These are phyloP conservation scores for Saccharomycopsis phalli DNA, from an alignment of 1,139 yeast species.

Conservation along the genomic window DNA sequence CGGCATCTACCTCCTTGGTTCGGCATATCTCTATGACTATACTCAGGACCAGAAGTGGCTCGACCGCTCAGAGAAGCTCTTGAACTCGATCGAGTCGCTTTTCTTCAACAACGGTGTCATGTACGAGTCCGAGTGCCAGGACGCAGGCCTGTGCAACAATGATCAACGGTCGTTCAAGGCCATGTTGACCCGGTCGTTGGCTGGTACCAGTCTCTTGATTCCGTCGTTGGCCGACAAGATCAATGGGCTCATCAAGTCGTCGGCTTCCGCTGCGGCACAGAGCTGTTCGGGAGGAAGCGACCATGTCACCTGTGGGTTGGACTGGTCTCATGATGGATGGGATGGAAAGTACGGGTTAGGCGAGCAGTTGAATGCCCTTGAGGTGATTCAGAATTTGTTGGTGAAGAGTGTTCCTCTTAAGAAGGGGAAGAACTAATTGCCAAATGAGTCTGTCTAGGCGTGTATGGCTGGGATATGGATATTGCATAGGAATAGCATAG, in stretches of 20 bases:
- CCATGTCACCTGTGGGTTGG: conserved; percentile 68
- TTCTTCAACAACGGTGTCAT: conserved; percentile 38
- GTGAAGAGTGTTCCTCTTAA: conserved; percentile 30
- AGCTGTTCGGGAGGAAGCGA: conserved; percentile 69
- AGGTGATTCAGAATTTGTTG: conserved; percentile 45
- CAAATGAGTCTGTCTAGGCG: too few relatives aligned
- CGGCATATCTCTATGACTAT: conserved; percentile 50
- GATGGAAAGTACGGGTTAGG: conserved; percentile 69
- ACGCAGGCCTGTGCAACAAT: conserved; percentile 37
- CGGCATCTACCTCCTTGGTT: conserved; percentile 50
- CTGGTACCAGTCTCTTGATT: conserved; percentile 39
- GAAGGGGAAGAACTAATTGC: too few relatives aligned
- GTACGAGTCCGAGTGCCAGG: conserved; percentile 51
- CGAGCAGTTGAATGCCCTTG: conserved; percentile 71
- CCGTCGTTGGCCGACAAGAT: conserved; percentile 38
- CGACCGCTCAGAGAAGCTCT: conserved; percentile 35
- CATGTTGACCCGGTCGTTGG: conserved; percentile 47
- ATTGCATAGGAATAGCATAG: too few relatives aligned
- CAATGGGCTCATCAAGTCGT: conserved; percentile 32
- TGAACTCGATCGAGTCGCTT: conserved; percentile 36
- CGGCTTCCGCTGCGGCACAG: conserved; percentile 60
- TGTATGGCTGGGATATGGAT: too few relatives aligned
- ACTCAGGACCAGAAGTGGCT: conserved; percentile 47
- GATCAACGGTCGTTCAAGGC: conserved; percentile 61
- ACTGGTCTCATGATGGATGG: conserved; percentile 49